phyloP scores from a whole-genome alignment of 352 stramenopile genomes.

The Globisporangium alternatum region DNA sequence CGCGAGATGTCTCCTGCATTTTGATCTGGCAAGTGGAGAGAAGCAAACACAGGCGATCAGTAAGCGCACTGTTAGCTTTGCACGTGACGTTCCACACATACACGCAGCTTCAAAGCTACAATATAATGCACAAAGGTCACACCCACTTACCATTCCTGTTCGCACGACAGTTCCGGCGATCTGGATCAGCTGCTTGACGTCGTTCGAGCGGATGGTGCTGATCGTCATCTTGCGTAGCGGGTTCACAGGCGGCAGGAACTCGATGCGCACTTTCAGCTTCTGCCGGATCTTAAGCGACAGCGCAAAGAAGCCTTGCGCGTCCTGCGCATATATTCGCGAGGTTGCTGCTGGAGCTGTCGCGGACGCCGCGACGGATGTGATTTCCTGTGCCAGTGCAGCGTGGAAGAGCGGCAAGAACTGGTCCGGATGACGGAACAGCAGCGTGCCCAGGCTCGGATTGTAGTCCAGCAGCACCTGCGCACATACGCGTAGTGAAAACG shows the following conservation, averaged over 20 bases:
- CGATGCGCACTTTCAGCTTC: conserved; percentile 86
- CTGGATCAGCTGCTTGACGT: conserved; percentile 89
- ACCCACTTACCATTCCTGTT: conserved; percentile 63
- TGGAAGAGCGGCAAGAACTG: conserved; percentile 88
- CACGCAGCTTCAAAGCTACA: too few species aligned
- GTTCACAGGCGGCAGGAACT: conserved; percentile 86
- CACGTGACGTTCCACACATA: neutral
- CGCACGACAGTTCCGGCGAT: conserved; percentile 89
- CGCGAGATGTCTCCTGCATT: conserved; percentile 91
- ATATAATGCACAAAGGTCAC: neutral
- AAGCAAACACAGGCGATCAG: too few species aligned
- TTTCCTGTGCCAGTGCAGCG: conserved; percentile 63
- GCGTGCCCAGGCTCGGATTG: conserved; percentile 71
- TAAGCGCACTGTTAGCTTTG: neutral
- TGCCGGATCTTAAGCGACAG: conserved; percentile 34
- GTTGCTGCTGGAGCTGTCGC: neutral
- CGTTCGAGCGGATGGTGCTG: conserved; percentile 77
- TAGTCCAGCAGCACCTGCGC: conserved; percentile 82
- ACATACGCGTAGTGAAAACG: conserved; percentile 52
- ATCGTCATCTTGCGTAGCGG: conserved; percentile 28
- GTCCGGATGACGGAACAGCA: conserved; percentile 89
- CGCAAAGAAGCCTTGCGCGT: conserved; percentile 18
- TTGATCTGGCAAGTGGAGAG: conserved; percentile 45
- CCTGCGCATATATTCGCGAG: conserved; percentile 7
- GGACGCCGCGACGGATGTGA: conserved; percentile 20